These are phyloP conservation scores for Puccinia triticina DNA, from an alignment of 1,284 basidiomycete genomes.

Conservation along the genomic window DNA sequence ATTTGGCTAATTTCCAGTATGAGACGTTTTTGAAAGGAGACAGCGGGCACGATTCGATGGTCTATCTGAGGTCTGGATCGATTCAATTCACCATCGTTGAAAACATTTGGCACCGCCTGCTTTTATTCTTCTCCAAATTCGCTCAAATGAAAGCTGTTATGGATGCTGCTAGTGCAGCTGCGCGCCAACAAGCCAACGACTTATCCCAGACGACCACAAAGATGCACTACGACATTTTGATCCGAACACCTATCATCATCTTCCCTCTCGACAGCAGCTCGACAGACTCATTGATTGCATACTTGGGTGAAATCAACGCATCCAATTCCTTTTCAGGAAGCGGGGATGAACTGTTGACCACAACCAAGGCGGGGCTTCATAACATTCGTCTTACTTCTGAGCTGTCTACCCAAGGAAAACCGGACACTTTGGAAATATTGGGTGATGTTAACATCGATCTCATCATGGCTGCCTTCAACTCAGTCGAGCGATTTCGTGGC, in stretches of 20 bases:
- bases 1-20: conserved; percentile 93
- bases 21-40: conserved; percentile 80
- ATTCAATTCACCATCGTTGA: conserved; percentile 88
- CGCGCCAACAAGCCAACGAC: conserved; percentile 80
- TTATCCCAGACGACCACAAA: conserved; percentile 68
- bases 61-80: conserved; percentile 85
- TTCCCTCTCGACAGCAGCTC: conserved; percentile 77
- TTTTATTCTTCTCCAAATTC: conserved; percentile 81
- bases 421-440: conserved; percentile 75
- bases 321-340: conserved; percentile 73
- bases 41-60: conserved; percentile 80
- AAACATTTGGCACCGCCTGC: conserved; percentile 80
- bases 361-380: conserved; percentile 74
- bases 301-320: conserved; percentile 86
- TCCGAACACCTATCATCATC: conserved; percentile 90
- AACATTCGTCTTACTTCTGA: conserved; percentile 84
- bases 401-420: conserved; percentile 65
- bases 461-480: conserved; percentile 69
- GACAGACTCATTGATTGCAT: conserved; percentile 74
- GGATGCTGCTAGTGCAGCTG: conserved; percentile 89
- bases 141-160: conserved; percentile 78
- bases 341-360: conserved; percentile 65
- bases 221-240: conserved; percentile 86
- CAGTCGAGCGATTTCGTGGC: conserved; percentile 62
- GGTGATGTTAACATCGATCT: conserved; percentile 84